A percentile compares a stretch with the other conserved stretches of the same genome.
Evolutionary conservation across 768 basidiomycete genomes (phyloP).

Genomic region (Tricholoma sp.): DNA sequence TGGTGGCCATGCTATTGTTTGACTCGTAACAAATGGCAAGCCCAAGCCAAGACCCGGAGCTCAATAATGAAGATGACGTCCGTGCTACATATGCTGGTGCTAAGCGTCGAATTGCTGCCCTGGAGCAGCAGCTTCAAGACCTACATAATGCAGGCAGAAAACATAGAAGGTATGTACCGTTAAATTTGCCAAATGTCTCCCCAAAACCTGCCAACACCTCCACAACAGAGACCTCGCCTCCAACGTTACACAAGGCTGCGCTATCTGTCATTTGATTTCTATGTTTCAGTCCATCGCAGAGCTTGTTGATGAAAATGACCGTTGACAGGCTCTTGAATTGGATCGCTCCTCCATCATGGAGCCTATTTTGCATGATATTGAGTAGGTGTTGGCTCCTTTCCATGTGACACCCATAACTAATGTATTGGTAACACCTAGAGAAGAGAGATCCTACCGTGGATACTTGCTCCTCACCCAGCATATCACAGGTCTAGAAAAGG

Average conservation of each 20-base stretch:
- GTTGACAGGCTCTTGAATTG: neutral
- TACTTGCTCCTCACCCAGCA: neutral
- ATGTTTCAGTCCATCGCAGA: neutral
- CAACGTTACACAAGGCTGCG: neutral
- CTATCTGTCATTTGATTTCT: neutral
- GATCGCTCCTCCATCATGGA: neutral
- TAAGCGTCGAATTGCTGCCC: no score
- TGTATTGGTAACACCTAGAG: neutral
- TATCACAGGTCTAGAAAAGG: neutral
- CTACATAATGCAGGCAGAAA: neutral
- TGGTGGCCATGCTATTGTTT: no score
- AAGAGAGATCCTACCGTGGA: neutral
- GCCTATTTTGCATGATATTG: neutral
- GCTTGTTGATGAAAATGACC: neutral
- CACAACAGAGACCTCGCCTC: neutral
- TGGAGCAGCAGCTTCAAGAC: neutral
- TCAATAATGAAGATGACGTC: neutral
- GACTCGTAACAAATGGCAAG: no score
- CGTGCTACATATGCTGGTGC: neutral
- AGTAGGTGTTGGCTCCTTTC: neutral
- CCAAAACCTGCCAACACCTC: no score
- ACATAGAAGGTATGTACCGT: no score
- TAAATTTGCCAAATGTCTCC: no score
- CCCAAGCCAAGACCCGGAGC: no score
- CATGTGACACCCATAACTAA: neutral